A percentile compares a stretch with the other conserved stretches of the same genome.
These are phyloP conservation scores for Coprinellus micaceus DNA, from an alignment of 768 basidiomycete species.

Conservation along the genomic window DNA sequence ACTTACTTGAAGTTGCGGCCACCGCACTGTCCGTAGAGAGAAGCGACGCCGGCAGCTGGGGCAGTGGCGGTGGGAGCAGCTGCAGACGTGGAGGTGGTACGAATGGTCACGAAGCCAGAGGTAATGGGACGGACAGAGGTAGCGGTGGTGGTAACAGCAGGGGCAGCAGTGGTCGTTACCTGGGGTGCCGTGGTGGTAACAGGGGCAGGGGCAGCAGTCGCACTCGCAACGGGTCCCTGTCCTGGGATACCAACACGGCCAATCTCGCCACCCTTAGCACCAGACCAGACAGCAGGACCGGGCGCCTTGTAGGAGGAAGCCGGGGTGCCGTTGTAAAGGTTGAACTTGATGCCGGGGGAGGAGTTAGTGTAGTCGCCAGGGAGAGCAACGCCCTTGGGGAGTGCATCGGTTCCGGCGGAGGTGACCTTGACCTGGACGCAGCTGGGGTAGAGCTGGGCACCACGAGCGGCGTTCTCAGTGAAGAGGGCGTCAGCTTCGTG, in stretches of 20 bases:
- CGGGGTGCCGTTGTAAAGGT: constrained; percentile 23
- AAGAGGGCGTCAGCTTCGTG: constrained; percentile 32
- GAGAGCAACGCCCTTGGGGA: constrained; percentile 27
- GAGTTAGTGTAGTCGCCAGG: constrained; percentile 28
- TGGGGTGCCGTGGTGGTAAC: too few relatives aligned
- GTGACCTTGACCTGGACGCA: constrained; percentile 45
- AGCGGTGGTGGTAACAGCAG: not conserved
- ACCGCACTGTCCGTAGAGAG: constrained; percentile 23
- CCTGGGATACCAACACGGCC: constrained; percentile 18
- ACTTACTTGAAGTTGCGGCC: constrained; percentile 11
- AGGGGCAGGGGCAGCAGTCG: not conserved
- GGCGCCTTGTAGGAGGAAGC: constrained; percentile 26
- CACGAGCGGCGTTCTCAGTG: constrained; percentile 30
- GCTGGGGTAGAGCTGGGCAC: constrained; percentile 47
- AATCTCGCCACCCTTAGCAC: constrained; percentile 24
- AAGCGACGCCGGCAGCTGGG: constrained; percentile 8
- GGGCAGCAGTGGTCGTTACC: not conserved
- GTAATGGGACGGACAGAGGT: constrained; percentile 14
- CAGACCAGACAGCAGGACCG: constrained; percentile 30
- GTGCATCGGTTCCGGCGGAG: constrained; percentile 21
- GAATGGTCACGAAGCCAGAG: constrained; percentile 1
- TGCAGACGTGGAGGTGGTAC: not conserved
- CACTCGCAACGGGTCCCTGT: constrained; percentile 5
- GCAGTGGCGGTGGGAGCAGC: constrained; percentile 1
- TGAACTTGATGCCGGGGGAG: constrained; percentile 32